phyloP scores from a whole-genome alignment of 495 filamentous ascomycete genomes.

The Aspergillus avenaceus region DNA sequence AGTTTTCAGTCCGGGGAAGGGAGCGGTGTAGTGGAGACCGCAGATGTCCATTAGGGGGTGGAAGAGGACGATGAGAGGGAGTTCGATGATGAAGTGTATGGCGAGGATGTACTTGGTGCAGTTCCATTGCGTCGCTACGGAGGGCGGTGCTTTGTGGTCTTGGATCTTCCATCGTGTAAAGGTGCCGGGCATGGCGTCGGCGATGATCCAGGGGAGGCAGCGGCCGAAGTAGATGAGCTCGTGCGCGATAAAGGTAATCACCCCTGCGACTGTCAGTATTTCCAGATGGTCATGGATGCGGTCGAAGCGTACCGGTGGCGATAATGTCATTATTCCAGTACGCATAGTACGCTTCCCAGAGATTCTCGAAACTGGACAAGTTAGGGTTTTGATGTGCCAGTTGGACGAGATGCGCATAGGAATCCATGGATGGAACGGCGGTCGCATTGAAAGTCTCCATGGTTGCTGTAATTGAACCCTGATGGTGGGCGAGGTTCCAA shows the following conservation, averaged over 20 bases:
- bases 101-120: conserved; percentile 88
- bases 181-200: conserved; percentile 70
- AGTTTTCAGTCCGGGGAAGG: conserved; percentile 76
- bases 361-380: conserved; percentile 74
- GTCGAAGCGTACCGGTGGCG: conserved; percentile 60
- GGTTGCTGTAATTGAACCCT: background rate
- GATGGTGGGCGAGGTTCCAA: background rate
- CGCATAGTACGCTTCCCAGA: conserved; percentile 96
- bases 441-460: conserved; percentile 17
- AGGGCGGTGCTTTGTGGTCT: conserved; percentile 25
- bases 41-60: conserved; percentile 93
- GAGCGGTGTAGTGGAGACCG: conserved; percentile 79
- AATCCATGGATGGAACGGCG: conserved; percentile 4
- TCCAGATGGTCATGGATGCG: background rate
- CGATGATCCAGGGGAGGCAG: conserved; percentile 88
- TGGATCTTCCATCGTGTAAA: conserved; percentile 96
- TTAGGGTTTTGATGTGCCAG: conserved; percentile 75
- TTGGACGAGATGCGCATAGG: conserved; percentile 12
- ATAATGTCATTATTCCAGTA: conserved; percentile 97
- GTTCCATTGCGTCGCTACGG: conserved; percentile 75
- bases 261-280: conserved; percentile 21
- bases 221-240: conserved; percentile 93
- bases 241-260: conserved; percentile 95
- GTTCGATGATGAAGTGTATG: conserved; percentile 91
- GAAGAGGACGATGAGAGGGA: conserved; percentile 90